These are phyloP conservation scores for Coprinopsis strossmayeri DNA, from an alignment of 768 basidiomycete species.

Conservation along the genomic window DNA sequence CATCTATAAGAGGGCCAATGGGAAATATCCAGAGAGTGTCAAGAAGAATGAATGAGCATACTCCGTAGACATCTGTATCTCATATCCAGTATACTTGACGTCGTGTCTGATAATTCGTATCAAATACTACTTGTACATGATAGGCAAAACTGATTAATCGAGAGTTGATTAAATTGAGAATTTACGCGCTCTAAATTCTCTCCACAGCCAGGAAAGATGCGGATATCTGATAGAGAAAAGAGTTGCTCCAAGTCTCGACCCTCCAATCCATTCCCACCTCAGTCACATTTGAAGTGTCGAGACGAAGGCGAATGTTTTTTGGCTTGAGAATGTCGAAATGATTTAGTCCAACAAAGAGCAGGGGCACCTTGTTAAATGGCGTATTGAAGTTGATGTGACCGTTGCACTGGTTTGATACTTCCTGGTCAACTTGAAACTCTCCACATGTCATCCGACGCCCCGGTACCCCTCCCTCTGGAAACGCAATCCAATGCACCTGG, in stretches of 20 bases:
- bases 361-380: not conserved
- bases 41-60: too few species aligned
- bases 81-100: too few species aligned
- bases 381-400: not conserved
- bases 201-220: slow-evolving; percentile 1
- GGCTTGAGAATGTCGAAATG: not conserved
- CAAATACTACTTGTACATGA: too few species aligned
- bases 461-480: not conserved
- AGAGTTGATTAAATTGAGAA: too few species aligned
- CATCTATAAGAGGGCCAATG: too few species aligned
- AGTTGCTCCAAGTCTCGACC: not conserved
- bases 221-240: not conserved
- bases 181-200: too few species aligned
- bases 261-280: slow-evolving; percentile 4
- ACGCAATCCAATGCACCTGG: not conserved
- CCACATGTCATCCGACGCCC: not conserved
- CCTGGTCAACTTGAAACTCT: not conserved
- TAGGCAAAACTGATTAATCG: too few species aligned
- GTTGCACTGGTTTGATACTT: not conserved
- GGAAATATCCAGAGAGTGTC: too few species aligned
- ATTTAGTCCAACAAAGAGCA: slow-evolving; percentile 1
- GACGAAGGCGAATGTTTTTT: not conserved
- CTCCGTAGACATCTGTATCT: too few species aligned
- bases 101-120: too few species aligned
- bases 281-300: not conserved